Base-by-base conservation (phyloP, 192 early-diverging fungal species). In the Gigaspora rosea region DNA sequence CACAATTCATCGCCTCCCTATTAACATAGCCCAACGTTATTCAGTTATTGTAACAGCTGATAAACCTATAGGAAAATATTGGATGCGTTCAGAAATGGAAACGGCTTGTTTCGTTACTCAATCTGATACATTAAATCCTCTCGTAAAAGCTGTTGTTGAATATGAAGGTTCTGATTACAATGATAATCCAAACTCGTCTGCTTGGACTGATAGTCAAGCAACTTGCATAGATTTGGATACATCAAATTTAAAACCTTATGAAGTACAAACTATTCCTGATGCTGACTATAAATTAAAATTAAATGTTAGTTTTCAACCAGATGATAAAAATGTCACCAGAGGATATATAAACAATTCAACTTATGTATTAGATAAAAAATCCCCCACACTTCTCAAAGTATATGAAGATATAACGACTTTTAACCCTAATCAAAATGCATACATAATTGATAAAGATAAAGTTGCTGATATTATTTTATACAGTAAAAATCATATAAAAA, bases 41-140 rank as follows among this genome's bases (percentile, higher is more conserved):
- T 87, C 86, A 9, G 81, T 85, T n/a, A 82, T 87, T 49, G 78
- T 87, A 16, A 75, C 75, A 3, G 75, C 84, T 8, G 86, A 88
- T 15, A 82, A 84, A 76, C 80, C 82, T 9, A 54, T 83, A 3
- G 71, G 70, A 8, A 86, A 84, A 73, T 86, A 86, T 62, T 80
- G 80, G 78, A 83, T 85, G 80, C 69, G 85, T n/a, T 79, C 83
- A 2, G 80, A 83, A n/a, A 77, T 86, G 12, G 79, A 82, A 52
- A 70, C 66, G 22, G 41, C 22, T 8, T 86, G 85, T 70, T 47
- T 84, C 46, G 78, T 82, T 6, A 54, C 66, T 12, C 78, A 56
- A 2, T 16, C 69, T 1, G 22, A 71, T 33, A 78, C 76, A n/a
- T 71, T 86, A 52, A 71, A 82, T 16, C 70, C 79, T 0, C 18